A percentile compares a stretch with the other conserved stretches of the same genome.
Evolutionary conservation across 495 filamentous ascomycete species (phyloP).

Genomic region (Podospora tetraspora): DNA sequence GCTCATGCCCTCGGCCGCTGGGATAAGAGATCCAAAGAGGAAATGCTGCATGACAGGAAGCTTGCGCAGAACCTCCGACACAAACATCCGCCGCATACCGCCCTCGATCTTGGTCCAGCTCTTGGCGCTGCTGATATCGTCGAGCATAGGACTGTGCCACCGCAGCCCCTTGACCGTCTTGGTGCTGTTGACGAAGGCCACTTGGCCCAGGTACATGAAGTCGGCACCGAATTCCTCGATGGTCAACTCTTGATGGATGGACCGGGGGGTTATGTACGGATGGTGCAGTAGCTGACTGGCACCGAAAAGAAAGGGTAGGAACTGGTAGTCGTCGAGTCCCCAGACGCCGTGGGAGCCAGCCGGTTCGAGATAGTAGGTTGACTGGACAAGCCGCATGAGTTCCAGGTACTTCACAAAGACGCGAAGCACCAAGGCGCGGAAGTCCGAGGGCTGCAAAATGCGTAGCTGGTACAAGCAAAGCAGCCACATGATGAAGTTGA

Average conservation of each 20-base stretch:
- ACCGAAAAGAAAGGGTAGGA: slow-evolving; percentile 92
- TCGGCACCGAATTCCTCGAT: slow-evolving; percentile 80
- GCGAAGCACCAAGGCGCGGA: slow-evolving; percentile 64
- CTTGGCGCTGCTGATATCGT: slow-evolving; percentile 91
- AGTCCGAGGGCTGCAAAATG: slow-evolving; percentile 57
- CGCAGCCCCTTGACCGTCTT: slow-evolving; percentile 94
- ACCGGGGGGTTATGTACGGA: slow-evolving; percentile 76
- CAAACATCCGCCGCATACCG: slow-evolving; percentile 95
- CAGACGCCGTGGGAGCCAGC: slow-evolving; percentile 94
- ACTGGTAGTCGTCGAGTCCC: slow-evolving; percentile 98
- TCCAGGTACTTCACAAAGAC: slow-evolving; percentile 77
- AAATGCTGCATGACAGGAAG: slow-evolving; percentile 99
- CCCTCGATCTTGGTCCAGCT: slow-evolving; percentile 89
- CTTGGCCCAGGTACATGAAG: slow-evolving; percentile 86
- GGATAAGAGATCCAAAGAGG: slow-evolving; percentile 77
- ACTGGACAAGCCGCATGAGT: slow-evolving; percentile 76
- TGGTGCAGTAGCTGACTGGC: slow-evolving; percentile 85
- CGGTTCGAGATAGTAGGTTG: slow-evolving; percentile 89
- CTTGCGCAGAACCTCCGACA: slow-evolving; percentile 86
- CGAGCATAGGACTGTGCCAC: slow-evolving; percentile 98
- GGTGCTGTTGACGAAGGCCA: slow-evolving; percentile 87
- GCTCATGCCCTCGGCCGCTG: slow-evolving; percentile 77
- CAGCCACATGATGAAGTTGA: slow-evolving; percentile 94
- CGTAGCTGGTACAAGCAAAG: slow-evolving; percentile 81
- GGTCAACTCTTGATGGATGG: slow-evolving; percentile 78